These are phyloP conservation scores for Suhomyces sp. DNA, from an alignment of 805 yeast species.

Conservation along the genomic window DNA sequence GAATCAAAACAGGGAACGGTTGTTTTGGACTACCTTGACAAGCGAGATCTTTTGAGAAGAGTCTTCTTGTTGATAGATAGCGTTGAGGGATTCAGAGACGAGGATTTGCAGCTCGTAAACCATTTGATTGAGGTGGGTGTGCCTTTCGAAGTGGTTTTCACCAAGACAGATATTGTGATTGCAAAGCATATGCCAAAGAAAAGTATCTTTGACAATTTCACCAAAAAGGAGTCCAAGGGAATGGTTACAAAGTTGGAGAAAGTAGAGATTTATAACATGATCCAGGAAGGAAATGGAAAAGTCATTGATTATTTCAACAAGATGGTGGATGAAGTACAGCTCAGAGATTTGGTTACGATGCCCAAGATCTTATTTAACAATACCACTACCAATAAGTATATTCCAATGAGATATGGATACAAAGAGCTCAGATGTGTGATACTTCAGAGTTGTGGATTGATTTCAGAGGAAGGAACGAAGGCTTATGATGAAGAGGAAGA, in stretches of 20 bases:
- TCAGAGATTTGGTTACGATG: constrained; percentile 38
- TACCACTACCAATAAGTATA: constrained; percentile 36
- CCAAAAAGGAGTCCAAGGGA: constrained; percentile 1
- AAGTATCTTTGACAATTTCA: constrained; percentile 6
- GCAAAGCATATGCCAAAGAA: constrained; percentile 22
- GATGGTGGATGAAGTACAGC: constrained; percentile 34
- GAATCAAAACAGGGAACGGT: constrained; percentile 65
- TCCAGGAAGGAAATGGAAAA: constrained; percentile 24
- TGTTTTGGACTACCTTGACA: constrained; percentile 59
- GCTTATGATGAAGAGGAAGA: constrained; percentile 4
- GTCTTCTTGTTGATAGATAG: constrained; percentile 65
- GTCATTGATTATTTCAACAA: constrained; percentile 28
- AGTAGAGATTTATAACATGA: constrained; percentile 7
- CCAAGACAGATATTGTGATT: constrained; percentile 66
- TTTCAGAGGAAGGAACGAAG: constrained; percentile 8
- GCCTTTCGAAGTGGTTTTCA: constrained; percentile 72
- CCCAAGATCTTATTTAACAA: constrained; percentile 54
- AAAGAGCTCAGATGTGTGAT: constrained; percentile 51
- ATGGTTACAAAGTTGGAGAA: constrained; percentile 4
- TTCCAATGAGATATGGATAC: constrained; percentile 49
- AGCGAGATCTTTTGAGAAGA: constrained; percentile 52
- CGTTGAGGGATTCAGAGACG: constrained; percentile 54
- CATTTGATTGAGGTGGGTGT: constrained; percentile 54
- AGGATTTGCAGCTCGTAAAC: constrained; percentile 55
- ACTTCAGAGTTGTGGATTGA: constrained; percentile 51